phyloP scores from a whole-genome alignment of 2,329 filamentous ascomycete species.

The Talaromyces sp. region DNA sequence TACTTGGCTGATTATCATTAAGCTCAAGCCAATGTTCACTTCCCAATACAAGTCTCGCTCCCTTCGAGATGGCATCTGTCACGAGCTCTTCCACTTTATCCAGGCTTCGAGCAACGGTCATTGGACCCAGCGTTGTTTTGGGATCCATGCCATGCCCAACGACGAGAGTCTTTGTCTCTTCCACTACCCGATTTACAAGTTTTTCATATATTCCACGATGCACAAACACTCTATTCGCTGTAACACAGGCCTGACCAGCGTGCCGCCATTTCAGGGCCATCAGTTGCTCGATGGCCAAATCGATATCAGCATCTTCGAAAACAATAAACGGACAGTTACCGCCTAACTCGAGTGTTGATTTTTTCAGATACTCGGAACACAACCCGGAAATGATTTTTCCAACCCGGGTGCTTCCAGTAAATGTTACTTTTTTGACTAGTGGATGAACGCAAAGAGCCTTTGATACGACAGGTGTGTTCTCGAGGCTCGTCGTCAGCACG shows the following conservation, averaged over 20 bases:
- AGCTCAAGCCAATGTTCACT: slow-evolving; percentile 28
- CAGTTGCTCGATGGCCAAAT: slow-evolving; percentile 37
- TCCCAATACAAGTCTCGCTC: slow-evolving; percentile 46
- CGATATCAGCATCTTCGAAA: slow-evolving; percentile 59
- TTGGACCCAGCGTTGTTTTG: slow-evolving; percentile 47
- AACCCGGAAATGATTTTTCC: slow-evolving; percentile 58
- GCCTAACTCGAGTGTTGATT: slow-evolving; percentile 61
- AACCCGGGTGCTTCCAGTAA: slow-evolving; percentile 48
- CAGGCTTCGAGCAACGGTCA: slow-evolving; percentile 59
- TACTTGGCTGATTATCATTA: slow-evolving; percentile 45
- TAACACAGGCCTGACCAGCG: slow-evolving; percentile 51
- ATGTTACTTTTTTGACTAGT: slow-evolving; percentile 54
- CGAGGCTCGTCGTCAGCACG: too few species aligned
- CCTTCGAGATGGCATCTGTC: slow-evolving; percentile 50
- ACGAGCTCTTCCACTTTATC: slow-evolving; percentile 51
- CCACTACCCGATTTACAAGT: slow-evolving; percentile 27
- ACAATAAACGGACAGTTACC: slow-evolving; percentile 60
- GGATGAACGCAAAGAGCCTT: slow-evolving; percentile 52
- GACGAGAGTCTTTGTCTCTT: slow-evolving; percentile 35
- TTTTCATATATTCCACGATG: slow-evolving; percentile 49
- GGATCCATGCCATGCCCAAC: slow-evolving; percentile 18
- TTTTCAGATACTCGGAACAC: slow-evolving; percentile 59
- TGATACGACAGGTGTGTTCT: slow-evolving; percentile 33
- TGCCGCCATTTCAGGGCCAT: slow-evolving; percentile 38
- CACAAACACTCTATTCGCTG: slow-evolving; percentile 53